These are phyloP conservation scores for Centrapalus pauciflorus DNA, from an alignment of 129 eudicot genomes.

Conservation along the genomic window DNA sequence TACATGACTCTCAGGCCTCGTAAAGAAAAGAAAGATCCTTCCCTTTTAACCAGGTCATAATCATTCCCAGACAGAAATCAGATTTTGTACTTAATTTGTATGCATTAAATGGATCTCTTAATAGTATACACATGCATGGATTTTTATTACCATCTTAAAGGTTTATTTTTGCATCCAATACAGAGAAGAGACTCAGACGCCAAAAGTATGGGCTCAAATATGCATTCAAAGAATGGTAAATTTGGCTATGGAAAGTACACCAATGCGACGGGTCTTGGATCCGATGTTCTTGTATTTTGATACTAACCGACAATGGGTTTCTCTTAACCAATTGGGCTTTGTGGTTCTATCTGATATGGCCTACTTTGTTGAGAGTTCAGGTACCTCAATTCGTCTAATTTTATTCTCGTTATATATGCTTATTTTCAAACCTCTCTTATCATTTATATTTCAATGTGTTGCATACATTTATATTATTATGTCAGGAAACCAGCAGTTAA, in stretches of 20 bases:
- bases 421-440: too few relatives aligned
- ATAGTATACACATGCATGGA: not conserved
- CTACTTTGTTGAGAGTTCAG: conserved; percentile 64
- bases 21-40: conserved; percentile 70
- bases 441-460: too few relatives aligned
- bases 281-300: conserved; percentile 89
- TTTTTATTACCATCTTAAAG: too few relatives aligned
- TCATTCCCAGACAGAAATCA: not conserved
- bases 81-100: not conserved
- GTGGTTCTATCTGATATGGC: conserved; percentile 80
- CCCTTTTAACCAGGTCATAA: conserved; percentile 58
- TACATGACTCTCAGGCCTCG: conserved; percentile 40
- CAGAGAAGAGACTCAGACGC: conserved; percentile 83
- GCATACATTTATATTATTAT: too few relatives aligned
- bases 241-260: conserved; percentile 81
- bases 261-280: conserved; percentile 77
- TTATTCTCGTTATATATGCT: too few relatives aligned
- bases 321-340: conserved; percentile 59
- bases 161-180: conserved; percentile 7
- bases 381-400: conserved; percentile 30
- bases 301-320: conserved; percentile 63
- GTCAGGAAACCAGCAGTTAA: conserved; percentile 62
- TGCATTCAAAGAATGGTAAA: conserved; percentile 88
- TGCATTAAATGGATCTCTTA: too few relatives aligned
- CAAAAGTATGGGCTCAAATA: conserved; percentile 92